A percentile compares a stretch with the other conserved stretches of the same genome.
Evolutionary conservation across 2,329 filamentous ascomycete species (phyloP).

Genomic region (Myrmaecium sp.): DNA sequence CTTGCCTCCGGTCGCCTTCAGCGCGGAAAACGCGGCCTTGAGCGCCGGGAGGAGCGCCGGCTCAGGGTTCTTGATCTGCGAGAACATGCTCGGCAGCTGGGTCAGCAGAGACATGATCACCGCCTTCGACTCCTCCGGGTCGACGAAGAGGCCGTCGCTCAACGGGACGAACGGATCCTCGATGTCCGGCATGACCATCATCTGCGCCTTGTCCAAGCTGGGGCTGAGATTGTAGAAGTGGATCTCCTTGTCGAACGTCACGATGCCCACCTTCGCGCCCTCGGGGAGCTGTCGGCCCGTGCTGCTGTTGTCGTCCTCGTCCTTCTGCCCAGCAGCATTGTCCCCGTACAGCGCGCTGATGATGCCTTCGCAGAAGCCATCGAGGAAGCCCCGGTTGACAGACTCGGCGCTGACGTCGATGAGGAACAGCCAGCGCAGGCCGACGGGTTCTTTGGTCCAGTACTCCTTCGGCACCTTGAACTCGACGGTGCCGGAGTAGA

Average conservation of each 20-base stretch:
- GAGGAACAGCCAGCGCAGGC: constrained; percentile 73
- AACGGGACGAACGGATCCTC: constrained; percentile 93
- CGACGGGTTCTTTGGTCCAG: constrained; percentile 87
- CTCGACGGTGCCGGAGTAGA: constrained; percentile 84
- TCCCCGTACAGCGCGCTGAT: constrained; percentile 67
- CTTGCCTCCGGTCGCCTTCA: constrained; percentile 80
- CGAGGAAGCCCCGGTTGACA: constrained; percentile 76
- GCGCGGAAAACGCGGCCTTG: constrained; percentile 65
- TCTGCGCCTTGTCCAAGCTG: constrained; percentile 71
- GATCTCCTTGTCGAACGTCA: constrained; percentile 91
- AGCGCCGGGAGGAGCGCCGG: constrained; percentile 73
- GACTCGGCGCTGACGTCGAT: constrained; percentile 89
- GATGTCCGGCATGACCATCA: constrained; percentile 96
- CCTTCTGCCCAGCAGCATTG: constrained; percentile 33
- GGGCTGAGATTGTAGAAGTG: constrained; percentile 93
- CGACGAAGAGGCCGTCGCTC: constrained; percentile 82
- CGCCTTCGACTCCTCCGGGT: constrained; percentile 74
- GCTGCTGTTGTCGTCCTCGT: constrained; percentile 32
- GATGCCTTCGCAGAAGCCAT: constrained; percentile 82
- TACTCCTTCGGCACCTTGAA: constrained; percentile 97
- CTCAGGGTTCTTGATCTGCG: constrained; percentile 75
- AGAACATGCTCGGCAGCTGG: constrained; percentile 72
- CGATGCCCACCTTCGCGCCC: constrained; percentile 79
- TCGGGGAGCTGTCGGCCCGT: constrained; percentile 47
- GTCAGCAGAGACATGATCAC: constrained; percentile 80